Evolutionary conservation across 2,329 filamentous ascomycete species (phyloP), one percentile per base, ranked within the genome.

Genomic region (Lachnum nothofagi): DNA sequence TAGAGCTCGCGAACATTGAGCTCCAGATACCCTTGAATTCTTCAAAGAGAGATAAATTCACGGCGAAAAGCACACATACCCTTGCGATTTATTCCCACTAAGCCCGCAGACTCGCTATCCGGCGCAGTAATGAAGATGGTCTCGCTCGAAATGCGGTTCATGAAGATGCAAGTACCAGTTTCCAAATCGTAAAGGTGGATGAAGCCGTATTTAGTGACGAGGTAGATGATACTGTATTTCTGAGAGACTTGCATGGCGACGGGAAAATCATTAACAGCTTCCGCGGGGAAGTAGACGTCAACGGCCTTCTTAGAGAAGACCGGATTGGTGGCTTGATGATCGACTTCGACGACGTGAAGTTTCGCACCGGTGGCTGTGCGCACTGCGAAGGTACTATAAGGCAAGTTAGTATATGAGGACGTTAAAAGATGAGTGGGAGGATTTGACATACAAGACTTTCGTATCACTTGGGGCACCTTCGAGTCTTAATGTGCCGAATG

Each of bases 131-230:
- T 94, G 74, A 98, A 98, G 67, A 98, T 97, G 22, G 93, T 98
- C 67, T 98, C 93, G 75, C 90, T 95, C 27, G 93, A 98, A 64
- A 98, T 98, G 62, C 94, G 86, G 78, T 98, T 98, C 90, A 98
- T 94, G 80, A 96, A 98, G 67, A 98, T 93, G 68, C 89, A 94
- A 10, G 86, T 87, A 50, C 88, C 94, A 6, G 88, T 93, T 75
- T 98, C 94, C 49, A 98, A 82, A 65, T 98, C 94, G 72, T 98
- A 97, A 20, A 98, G 80, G 71, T 98, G 93, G 63, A 98, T 97
- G 72, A 97, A 98, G 45, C 93, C 93, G 65, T 96, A 98, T 70
- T 98, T 98, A 49, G 93, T 98, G 55, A 98, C 89, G 63, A 98
- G 82, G 71, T 96, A 96, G 64, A 98, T 85, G 66, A 98, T 83